These are phyloP conservation scores for Neocatenulostroma microsporum DNA, from an alignment of 2,329 filamentous ascomycete species.

Conservation along the genomic window DNA sequence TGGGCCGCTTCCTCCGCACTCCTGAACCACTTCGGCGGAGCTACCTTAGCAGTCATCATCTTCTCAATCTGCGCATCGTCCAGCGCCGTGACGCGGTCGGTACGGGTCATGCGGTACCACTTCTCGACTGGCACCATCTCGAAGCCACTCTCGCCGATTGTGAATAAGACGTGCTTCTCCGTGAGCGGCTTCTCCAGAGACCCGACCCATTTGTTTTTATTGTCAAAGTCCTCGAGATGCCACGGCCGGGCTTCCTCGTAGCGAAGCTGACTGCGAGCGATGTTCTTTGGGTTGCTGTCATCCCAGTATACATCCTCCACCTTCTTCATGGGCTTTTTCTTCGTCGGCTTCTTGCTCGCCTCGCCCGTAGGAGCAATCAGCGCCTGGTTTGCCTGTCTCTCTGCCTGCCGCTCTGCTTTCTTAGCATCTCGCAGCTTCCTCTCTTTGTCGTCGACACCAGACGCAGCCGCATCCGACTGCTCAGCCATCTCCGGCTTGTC, in stretches of 20 bases:
- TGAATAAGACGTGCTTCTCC: conserved; percentile 68
- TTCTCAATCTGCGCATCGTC: conserved; percentile 80
- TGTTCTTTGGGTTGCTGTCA: conserved; percentile 67
- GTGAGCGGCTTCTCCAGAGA: conserved; percentile 85
- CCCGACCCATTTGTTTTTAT: conserved; percentile 89
- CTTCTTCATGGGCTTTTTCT: conserved; percentile 68
- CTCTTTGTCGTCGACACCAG: conserved; percentile 56
- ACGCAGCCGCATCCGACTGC: conserved; percentile 19
- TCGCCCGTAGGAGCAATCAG: conserved; percentile 82
- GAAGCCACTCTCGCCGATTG: conserved; percentile 64
- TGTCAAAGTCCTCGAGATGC: conserved; percentile 94
- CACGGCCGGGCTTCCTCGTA: conserved; percentile 95
- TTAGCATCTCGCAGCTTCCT: conserved; percentile 50
- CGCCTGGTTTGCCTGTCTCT: conserved; percentile 78
- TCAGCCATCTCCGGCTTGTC: conserved; percentile 43
- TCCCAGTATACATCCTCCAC: conserved; percentile 77
- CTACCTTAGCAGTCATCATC: conserved; percentile 69
- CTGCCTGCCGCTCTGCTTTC: conserved; percentile 72
- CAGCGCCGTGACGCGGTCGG: conserved; percentile 53
- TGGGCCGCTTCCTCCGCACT: conserved; percentile 49
- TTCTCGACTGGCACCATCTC: conserved; percentile 89
- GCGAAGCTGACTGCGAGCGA: conserved; percentile 55
- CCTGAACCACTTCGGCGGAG: conserved; percentile 71
- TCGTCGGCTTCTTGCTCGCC: conserved; percentile 47
- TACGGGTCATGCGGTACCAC: conserved; percentile 81